phyloP scores from a whole-genome alignment of 768 basidiomycete species.

The Trametopsis cervina region DNA sequence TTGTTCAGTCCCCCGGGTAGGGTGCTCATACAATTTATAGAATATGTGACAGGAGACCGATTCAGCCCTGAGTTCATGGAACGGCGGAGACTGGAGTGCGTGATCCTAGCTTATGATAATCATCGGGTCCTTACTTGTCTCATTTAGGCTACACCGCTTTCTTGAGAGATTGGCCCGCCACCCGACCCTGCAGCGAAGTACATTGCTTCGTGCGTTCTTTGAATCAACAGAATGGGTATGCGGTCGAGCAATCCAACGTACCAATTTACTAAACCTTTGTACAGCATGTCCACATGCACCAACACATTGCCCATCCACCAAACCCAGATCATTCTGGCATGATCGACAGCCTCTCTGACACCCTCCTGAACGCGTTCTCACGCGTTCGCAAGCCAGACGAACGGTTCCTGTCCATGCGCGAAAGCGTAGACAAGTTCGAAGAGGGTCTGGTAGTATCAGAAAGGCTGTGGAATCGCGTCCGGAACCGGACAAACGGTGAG shows the following conservation, averaged over 20 bases:
- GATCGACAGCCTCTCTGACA: constrained; percentile 94
- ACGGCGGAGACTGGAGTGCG: constrained; percentile 80
- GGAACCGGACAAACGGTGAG: constrained; percentile 85
- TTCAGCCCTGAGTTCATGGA: constrained; percentile 99
- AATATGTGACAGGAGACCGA: constrained; percentile 96
- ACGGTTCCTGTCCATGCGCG: constrained; percentile 87
- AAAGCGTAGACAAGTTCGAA: constrained; percentile 92
- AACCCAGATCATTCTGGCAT: constrained; percentile 76
- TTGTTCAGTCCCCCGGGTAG: too few species aligned
- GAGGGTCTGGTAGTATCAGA: constrained; percentile 84
- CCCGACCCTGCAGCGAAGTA: constrained; percentile 87
- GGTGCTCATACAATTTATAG: too few species aligned
- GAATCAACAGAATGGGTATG: constrained; percentile 98
- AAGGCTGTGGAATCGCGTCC: constrained; percentile 69
- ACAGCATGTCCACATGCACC: constrained; percentile 95
- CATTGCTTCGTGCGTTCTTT: constrained; percentile 89
- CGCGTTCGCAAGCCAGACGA: constrained; percentile 96
- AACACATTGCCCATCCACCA: constrained; percentile 89
- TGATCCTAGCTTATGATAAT: constrained; percentile 8
- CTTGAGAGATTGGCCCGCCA: constrained; percentile 87
- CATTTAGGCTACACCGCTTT: constrained; percentile 80
- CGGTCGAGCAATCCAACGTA: constrained; percentile 2
- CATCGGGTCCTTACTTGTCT: constrained; percentile 1
- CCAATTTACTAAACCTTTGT: constrained; percentile 4
- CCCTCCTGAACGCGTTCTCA: constrained; percentile 91